These are phyloP conservation scores for Malania oleifera DNA, from an alignment of 164 flowering plant species.

Conservation along the genomic window DNA sequence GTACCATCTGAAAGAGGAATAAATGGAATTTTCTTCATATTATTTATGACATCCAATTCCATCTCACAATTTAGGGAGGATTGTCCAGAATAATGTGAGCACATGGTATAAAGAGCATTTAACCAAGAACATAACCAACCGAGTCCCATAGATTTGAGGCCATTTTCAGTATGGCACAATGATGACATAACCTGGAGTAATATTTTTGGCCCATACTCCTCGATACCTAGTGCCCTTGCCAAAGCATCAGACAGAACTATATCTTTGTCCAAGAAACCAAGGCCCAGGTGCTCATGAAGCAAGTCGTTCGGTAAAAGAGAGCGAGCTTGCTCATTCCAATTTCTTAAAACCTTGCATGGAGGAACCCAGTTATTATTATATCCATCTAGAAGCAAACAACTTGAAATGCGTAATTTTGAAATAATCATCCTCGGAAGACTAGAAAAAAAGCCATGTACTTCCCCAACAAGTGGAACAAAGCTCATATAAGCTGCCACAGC, in stretches of 20 bases:
- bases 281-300: slow-evolving; percentile 72
- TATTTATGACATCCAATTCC: slow-evolving; percentile 34
- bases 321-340: slow-evolving; percentile 68
- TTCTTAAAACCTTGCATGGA: slow-evolving; percentile 79
- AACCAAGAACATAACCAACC: slow-evolving; percentile 74
- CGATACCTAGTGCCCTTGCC: slow-evolving; percentile 72
- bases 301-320: slow-evolving; percentile 55
- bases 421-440: slow-evolving; percentile 81
- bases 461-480: slow-evolving; percentile 91
- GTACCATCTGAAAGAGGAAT: slow-evolving; percentile 93
- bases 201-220: slow-evolving; percentile 72
- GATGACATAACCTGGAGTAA: slow-evolving; percentile 51
- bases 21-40: slow-evolving; percentile 54
- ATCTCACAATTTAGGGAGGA: slow-evolving; percentile 15
- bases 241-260: slow-evolving; percentile 61
- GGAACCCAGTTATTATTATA: slow-evolving; percentile 61
- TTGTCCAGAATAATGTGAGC: slow-evolving; percentile 27
- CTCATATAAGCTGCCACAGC: slow-evolving; percentile 80
- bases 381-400: slow-evolving; percentile 85
- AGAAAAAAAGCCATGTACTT: slow-evolving; percentile 94
- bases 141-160: slow-evolving; percentile 56
- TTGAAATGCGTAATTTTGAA: slow-evolving; percentile 60
- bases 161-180: slow-evolving; percentile 37
- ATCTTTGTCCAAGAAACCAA: slow-evolving; percentile 68
- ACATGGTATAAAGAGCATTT: slow-evolving; percentile 43